Conservation (phyloP, 192 early-diverging fungal genomes). For the Polychytrium aggregatum region DNA sequence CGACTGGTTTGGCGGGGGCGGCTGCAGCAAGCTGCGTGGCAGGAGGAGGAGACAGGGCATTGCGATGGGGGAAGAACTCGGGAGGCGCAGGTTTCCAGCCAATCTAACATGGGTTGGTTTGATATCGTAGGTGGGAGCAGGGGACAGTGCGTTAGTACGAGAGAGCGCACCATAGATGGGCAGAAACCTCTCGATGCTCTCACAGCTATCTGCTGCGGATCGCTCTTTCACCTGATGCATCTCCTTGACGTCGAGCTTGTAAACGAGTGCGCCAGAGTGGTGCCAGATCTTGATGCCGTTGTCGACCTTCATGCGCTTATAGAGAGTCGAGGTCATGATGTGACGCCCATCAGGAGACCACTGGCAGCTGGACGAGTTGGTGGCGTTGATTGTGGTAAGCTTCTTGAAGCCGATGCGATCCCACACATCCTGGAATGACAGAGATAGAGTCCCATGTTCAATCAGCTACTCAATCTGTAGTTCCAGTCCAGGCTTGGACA, state of each 20-base stretch:
- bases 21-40: constrained; percentile 10
- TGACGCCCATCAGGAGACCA: constrained; percentile 92
- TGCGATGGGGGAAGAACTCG: constrained; percentile 62
- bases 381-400: constrained; percentile 64
- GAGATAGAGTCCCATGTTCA: background rate
- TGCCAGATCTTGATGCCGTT: constrained; percentile 98
- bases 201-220: too few species aligned
- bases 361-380: constrained; percentile 73
- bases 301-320: constrained; percentile 90
- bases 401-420: constrained; percentile 81
- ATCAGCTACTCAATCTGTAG: too few species aligned
- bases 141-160: background rate
- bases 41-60: constrained; percentile 61
- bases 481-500: too few species aligned
- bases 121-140: background rate
- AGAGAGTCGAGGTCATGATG: constrained; percentile 86
- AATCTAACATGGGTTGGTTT: background rate
- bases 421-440: constrained; percentile 59
- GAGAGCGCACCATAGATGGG: too few species aligned
- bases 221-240: constrained; percentile 69
- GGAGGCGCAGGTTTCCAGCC: constrained; percentile 22
- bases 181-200: too few species aligned
- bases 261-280: constrained; percentile 75
- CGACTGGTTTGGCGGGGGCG: constrained; percentile 24
- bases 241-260: constrained; percentile 68